Percentiles rank a stretch among this genome's conserved stretches.
Conservation (phyloP, 169 alveolate species). For the Eimeria acervulina region DNA sequence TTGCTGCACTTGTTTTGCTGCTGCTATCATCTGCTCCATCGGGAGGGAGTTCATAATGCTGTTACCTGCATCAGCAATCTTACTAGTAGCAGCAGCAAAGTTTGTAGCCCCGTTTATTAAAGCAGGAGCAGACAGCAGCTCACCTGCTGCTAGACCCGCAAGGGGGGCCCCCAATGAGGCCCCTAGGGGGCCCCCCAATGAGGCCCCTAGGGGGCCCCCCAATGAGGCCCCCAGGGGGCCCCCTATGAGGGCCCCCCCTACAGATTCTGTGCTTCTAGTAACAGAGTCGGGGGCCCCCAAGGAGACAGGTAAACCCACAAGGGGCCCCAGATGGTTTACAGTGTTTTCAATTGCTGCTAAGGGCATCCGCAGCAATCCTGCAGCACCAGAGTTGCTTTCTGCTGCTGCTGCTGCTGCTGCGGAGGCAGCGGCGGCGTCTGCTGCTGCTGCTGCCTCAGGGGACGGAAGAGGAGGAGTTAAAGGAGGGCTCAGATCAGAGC, state of each 20-base stretch:
- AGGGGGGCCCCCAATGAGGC: constrained; percentile 27
- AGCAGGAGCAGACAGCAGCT: neutral
- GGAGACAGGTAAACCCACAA: neutral
- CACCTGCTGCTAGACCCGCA: neutral
- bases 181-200: neutral
- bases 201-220: neutral
- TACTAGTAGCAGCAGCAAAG: constrained; percentile 44
- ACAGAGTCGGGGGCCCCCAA: neutral
- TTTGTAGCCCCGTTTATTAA: neutral
- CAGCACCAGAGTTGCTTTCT: neutral
- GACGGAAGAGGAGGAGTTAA: neutral
- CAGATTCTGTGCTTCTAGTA: neutral
- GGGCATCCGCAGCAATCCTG: constrained; percentile 9
- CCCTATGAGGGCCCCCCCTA: neutral
- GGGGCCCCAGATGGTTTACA: constrained; percentile 25
- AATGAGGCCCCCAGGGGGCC: neutral
- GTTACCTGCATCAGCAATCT: constrained; percentile 26
- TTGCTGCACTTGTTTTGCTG: constrained; percentile 8
- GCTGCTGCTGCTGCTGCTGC: constrained; percentile 65
- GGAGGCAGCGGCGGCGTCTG: neutral
- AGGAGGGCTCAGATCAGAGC: neutral
- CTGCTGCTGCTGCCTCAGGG: neutral
- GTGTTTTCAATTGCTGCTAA: neutral
- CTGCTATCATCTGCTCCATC: constrained; percentile 20
- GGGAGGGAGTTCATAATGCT: constrained; percentile 27